Conservation (phyloP, 805 yeast species). For the Yamadazyma kitorensis region DNA sequence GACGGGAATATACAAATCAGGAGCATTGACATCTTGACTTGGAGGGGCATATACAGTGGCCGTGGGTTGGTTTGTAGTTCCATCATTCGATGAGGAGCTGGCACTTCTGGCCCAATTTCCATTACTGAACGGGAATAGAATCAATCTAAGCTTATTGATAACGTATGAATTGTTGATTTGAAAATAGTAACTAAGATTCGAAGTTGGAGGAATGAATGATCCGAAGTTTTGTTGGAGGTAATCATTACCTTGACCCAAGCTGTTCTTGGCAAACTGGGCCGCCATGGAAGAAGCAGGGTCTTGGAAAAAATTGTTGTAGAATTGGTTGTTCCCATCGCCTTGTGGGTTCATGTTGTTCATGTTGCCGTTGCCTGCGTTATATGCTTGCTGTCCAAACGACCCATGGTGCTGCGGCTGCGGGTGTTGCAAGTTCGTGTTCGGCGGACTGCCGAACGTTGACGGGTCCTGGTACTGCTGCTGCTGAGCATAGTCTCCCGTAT, state of each 20-base stretch:
- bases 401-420: conserved; percentile 29
- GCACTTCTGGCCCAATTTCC: conserved; percentile 73
- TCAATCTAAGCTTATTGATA: conserved; percentile 62
- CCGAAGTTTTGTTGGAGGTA: conserved; percentile 73
- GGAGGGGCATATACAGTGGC: conserved; percentile 62
- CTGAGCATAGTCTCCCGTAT: conserved; percentile 16
- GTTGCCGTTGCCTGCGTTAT: conserved; percentile 14
- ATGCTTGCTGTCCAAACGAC: conserved; percentile 21
- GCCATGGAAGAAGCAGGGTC: conserved; percentile 86
- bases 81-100: conserved; percentile 15
- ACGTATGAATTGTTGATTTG: conserved; percentile 91
- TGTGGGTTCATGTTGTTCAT: conserved; percentile 10
- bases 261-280: conserved; percentile 81
- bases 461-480: conserved; percentile 5
- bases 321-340: conserved; percentile 19
- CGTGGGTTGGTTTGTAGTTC: conserved; percentile 12
- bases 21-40: conserved; percentile 84
- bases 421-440: conserved; percentile 23
- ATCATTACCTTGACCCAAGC: conserved; percentile 77
- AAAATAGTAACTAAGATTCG: conserved; percentile 79
- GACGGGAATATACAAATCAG: conserved; percentile 92
- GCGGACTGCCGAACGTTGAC: background rate
- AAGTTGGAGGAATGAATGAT: conserved; percentile 44
- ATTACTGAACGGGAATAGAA: conserved; percentile 83
- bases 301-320: conserved; percentile 48